Evolutionary conservation across 2,329 filamentous ascomycete genomes (phyloP).

Genomic region (Colletotrichum sp.): DNA sequence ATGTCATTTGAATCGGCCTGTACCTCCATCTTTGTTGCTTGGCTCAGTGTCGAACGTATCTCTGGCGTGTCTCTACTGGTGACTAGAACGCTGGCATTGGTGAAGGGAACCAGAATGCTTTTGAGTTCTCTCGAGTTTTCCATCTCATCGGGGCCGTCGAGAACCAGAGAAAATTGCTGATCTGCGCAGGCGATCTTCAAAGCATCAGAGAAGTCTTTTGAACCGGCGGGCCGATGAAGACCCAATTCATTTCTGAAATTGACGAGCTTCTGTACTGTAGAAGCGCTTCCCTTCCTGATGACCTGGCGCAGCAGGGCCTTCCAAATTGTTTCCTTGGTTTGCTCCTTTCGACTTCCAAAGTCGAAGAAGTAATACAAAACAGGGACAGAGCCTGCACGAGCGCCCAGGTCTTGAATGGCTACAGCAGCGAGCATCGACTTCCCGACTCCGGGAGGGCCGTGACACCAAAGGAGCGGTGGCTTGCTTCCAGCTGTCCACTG

Average conservation of each 20-base stretch:
- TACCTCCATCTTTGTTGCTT: background rate
- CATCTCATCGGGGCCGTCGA: background rate
- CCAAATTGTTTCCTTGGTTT: fast-evolving
- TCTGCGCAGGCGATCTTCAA: background rate
- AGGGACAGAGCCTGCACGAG: fast-evolving
- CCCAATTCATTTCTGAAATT: background rate
- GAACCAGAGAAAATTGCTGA: background rate
- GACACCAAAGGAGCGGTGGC: background rate
- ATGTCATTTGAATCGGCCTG: background rate
- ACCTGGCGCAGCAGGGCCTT: background rate
- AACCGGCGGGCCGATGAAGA: background rate
- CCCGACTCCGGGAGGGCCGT: background rate
- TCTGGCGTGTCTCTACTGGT: too few relatives aligned
- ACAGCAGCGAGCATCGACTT: background rate
- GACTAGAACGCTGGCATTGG: too few relatives aligned
- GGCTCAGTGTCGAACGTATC: background rate
- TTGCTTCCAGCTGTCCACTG: background rate
- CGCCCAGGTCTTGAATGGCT: fast-evolving
- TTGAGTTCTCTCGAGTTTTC: background rate
- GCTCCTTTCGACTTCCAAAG: background rate
- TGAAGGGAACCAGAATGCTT: background rate
- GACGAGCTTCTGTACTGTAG: background rate
- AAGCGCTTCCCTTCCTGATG: fast-evolving
- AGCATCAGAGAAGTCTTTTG: background rate
- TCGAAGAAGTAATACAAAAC: background rate